phyloP scores from a whole-genome alignment of 768 basidiomycete species.

The Rhodocollybia butyracea region DNA sequence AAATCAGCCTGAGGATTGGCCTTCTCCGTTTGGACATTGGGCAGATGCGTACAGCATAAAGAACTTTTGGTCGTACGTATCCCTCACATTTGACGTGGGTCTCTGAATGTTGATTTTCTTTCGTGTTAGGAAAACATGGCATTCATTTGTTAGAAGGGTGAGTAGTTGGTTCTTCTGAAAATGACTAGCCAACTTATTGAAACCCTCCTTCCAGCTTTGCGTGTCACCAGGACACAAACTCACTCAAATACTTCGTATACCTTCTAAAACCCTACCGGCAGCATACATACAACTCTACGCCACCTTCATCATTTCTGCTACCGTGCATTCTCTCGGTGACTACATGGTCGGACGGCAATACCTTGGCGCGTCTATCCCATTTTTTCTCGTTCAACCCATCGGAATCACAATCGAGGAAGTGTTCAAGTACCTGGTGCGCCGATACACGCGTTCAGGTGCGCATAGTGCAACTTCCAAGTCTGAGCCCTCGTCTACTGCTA shows the following conservation, averaged over 20 bases:
- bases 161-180: neutral
- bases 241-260: constrained; percentile 11
- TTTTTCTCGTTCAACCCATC: constrained; percentile 26
- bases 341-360: constrained; percentile 17
- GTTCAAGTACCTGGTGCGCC: constrained; percentile 15
- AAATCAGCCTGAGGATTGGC: constrained; percentile 24
- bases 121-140: constrained; percentile 24
- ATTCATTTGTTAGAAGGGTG: constrained; percentile 23
- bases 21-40: constrained; percentile 23
- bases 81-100: neutral
- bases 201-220: constrained; percentile 15
- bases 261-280: constrained; percentile 17
- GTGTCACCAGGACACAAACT: constrained; percentile 16
- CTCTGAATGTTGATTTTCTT: neutral
- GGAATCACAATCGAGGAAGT: constrained; percentile 28
- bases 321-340: constrained; percentile 26
- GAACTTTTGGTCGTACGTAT: constrained; percentile 28
- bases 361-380: constrained; percentile 19
- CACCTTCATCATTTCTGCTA: constrained; percentile 24
- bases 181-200: neutral
- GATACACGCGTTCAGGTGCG: neutral
- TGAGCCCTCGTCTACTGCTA: neutral
- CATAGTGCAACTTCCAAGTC: neutral
- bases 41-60: constrained; percentile 26
- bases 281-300: constrained; percentile 21